Conservation (phyloP, 176 grass and related monocot species). For the Oryza rufipogon region DNA sequence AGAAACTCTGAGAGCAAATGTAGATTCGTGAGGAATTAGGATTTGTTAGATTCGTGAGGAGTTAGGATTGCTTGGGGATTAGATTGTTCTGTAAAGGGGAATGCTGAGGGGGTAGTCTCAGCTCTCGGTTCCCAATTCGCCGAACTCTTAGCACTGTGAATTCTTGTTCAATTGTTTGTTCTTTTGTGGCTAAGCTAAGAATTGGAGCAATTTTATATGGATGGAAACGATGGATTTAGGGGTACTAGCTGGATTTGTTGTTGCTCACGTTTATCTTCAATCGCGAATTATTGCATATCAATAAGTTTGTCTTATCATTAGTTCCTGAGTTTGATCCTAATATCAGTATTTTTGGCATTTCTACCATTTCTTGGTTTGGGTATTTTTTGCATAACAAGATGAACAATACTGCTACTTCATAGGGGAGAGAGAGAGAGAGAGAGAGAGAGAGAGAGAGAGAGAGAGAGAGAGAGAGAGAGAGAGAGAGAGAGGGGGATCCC, state of each 20-base stretch:
- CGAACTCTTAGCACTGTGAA: not conserved
- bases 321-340: not conserved
- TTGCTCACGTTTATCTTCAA: constrained; percentile 16
- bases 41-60: not conserved
- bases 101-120: not conserved
- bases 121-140: not conserved
- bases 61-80: not conserved
- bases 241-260: constrained; percentile 35
- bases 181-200: constrained; percentile 23
- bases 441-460: too few relatives aligned
- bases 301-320: constrained; percentile 9
- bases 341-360: not conserved
- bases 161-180: constrained; percentile 29
- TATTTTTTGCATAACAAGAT: not conserved
- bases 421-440: not conserved
- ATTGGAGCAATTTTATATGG: not conserved
- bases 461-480: too few relatives aligned
- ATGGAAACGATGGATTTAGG: not conserved
- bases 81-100: not conserved
- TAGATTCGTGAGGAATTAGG: not conserved
- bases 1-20: constrained; percentile 10
- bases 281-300: constrained; percentile 9
- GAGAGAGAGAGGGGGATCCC: too few relatives aligned
- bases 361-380: constrained; percentile 1
- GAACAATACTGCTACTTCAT: not conserved